phyloP scores from a whole-genome alignment of 1,284 basidiomycete genomes.

The Kwoniella shivajii region DNA sequence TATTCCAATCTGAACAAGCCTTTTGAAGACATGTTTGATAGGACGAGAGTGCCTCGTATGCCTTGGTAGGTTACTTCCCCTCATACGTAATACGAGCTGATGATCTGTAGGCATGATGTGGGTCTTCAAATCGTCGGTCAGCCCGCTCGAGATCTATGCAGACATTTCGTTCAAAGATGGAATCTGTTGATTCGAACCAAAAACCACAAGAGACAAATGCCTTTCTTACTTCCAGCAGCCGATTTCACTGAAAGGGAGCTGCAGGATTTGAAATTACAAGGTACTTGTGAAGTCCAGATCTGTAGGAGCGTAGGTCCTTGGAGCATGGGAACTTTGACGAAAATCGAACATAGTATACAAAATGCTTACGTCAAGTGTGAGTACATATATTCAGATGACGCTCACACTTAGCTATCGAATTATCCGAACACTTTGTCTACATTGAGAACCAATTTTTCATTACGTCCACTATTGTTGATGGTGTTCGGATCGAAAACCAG shows the following conservation, averaged over 20 bases:
- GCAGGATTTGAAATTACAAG: slow-evolving; percentile 77
- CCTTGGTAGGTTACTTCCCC: slow-evolving; percentile 69
- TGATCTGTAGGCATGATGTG: slow-evolving; percentile 79
- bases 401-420: slow-evolving; percentile 74
- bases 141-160: slow-evolving; percentile 89
- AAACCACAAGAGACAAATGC: slow-evolving; percentile 90
- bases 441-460: slow-evolving; percentile 98
- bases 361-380: slow-evolving; percentile 88
- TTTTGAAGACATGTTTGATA: slow-evolving; percentile 91
- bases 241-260: slow-evolving; percentile 88
- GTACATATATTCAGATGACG: slow-evolving; percentile 20
- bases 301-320: slow-evolving; percentile 94
- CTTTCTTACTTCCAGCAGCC: slow-evolving; percentile 89
- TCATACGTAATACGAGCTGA: background rate
- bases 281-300: slow-evolving; percentile 96
- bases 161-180: slow-evolving; percentile 96
- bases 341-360: slow-evolving; percentile 89
- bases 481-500: slow-evolving; percentile 84
- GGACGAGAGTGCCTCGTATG: slow-evolving; percentile 87
- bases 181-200: slow-evolving; percentile 89
- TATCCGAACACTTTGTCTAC: slow-evolving; percentile 71
- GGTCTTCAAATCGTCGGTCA: slow-evolving; percentile 94
- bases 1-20: slow-evolving; percentile 89
- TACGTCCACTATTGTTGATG: slow-evolving; percentile 85
- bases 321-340: slow-evolving; percentile 87